Percentiles rank a stretch among this genome's conserved stretches.
Evolutionary conservation across 2,329 filamentous ascomycete genomes (phyloP).

Genomic region (Blumeria graminis): DNA sequence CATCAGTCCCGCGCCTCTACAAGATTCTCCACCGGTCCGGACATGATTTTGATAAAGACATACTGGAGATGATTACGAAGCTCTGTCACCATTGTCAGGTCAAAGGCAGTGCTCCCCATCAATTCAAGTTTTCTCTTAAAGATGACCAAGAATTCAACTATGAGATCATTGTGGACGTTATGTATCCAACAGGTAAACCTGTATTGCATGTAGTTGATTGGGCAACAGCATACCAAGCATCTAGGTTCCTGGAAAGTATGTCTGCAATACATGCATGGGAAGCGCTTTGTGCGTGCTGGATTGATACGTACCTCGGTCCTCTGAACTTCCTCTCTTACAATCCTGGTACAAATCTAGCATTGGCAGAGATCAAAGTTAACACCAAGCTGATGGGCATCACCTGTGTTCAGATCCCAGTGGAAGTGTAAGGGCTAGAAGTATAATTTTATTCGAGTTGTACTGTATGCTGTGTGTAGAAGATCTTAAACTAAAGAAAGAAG

Average conservation of each 20-base stretch:
- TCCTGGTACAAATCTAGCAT: conserved; percentile 2
- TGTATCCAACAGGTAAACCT: neutral
- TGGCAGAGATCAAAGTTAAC: conserved; percentile 1
- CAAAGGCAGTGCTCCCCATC: neutral
- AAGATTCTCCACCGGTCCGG: neutral
- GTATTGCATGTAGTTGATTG: neutral
- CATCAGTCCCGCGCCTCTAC: neutral
- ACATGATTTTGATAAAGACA: neutral
- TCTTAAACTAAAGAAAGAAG: too few species aligned
- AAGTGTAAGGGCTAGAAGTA: too few species aligned
- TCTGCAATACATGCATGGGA: conserved; percentile 1
- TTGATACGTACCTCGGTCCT: conserved; percentile 2
- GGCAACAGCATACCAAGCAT: neutral
- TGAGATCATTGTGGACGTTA: neutral
- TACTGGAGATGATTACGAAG: neutral
- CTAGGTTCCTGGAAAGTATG: neutral
- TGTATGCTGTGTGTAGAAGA: too few species aligned
- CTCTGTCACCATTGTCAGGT: neutral
- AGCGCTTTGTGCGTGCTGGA: conserved; percentile 1
- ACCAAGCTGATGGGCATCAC: neutral
- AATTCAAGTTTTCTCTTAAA: neutral
- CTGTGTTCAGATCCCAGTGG: neutral
- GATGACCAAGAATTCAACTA: neutral
- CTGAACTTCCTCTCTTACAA: neutral
- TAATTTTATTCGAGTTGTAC: too few species aligned